Percentiles rank a stretch among this genome's conserved stretches.
Conservation (phyloP, 2,329 filamentous ascomycete genomes). For the Aspergillus neoniger region DNA sequence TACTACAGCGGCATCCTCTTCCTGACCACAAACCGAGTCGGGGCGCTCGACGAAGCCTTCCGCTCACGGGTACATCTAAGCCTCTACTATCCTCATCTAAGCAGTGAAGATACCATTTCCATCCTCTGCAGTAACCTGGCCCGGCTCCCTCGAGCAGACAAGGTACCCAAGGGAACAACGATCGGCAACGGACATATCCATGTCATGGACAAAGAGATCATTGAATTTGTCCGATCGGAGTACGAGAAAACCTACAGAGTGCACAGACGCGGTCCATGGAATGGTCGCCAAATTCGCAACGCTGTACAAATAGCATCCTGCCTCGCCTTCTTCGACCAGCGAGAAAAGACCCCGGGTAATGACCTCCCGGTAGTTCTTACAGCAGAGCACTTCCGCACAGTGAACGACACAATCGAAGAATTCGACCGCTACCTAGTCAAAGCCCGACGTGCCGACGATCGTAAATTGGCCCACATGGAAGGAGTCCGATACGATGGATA, state of each 20-base stretch:
- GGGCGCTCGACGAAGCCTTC: slow-evolving; percentile 12
- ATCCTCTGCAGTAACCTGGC: slow-evolving; percentile 3
- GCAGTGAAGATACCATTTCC: background rate
- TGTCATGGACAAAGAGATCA: background rate
- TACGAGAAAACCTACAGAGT: background rate
- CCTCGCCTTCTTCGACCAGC: background rate
- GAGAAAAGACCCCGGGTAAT: background rate
- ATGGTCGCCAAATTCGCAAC: slow-evolving; percentile 6
- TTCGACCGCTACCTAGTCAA: background rate
- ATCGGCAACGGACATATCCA: background rate
- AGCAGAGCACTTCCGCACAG: background rate
- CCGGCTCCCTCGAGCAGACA: background rate
- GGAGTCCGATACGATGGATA: background rate
- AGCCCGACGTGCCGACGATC: background rate
- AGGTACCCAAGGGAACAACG: background rate
- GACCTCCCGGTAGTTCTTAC: background rate
- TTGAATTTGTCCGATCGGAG: background rate
- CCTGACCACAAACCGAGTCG: slow-evolving; percentile 15
- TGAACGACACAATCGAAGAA: background rate
- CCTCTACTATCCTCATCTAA: slow-evolving; percentile 12
- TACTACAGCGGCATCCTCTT: slow-evolving; percentile 14
- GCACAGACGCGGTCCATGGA: background rate
- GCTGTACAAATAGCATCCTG: background rate
- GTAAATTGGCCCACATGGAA: background rate
- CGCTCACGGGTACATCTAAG: slow-evolving; percentile 10